Evolutionary conservation across 768 basidiomycete species (phyloP).

Genomic region (Tricholoma furcatifolium): DNA sequence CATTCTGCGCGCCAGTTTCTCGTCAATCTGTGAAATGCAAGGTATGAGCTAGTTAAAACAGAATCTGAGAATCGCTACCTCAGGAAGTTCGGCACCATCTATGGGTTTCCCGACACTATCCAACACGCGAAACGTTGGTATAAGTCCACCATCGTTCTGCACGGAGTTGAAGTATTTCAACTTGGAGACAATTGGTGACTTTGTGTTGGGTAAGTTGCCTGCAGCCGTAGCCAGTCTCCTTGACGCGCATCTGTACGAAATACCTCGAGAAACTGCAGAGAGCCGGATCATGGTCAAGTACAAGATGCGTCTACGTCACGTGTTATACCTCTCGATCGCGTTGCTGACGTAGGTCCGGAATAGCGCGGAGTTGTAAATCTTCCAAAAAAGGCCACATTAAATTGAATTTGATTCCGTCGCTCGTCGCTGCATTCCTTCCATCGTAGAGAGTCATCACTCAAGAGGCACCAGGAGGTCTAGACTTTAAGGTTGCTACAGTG

Average conservation of each 20-base stretch:
- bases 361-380: slow-evolving; percentile 8
- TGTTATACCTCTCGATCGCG: slow-evolving; percentile 8
- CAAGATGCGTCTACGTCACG: slow-evolving; percentile 19
- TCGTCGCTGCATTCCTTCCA: no score
- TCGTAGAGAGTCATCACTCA: no score
- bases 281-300: slow-evolving; percentile 27
- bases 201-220: slow-evolving; percentile 38
- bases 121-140: slow-evolving; percentile 85
- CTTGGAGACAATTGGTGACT: slow-evolving; percentile 64
- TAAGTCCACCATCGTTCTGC: slow-evolving; percentile 50
- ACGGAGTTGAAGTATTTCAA: slow-evolving; percentile 83
- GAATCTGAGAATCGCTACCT: slow-evolving; percentile 43
- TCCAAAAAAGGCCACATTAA: no score
- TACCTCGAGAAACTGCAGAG: slow-evolving; percentile 18
- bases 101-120: slow-evolving; percentile 77
- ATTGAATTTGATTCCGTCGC: no score
- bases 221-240: slow-evolving; percentile 18
- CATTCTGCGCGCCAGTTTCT: slow-evolving; percentile 64
- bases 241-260: slow-evolving; percentile 15
- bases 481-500: no score
- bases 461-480: no score
- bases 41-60: neutral
- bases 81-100: slow-evolving; percentile 72
- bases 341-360: slow-evolving; percentile 2
- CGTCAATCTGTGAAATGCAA: slow-evolving; percentile 51